These are phyloP conservation scores for Dimocarpus longan DNA, from an alignment of 345 rosid genomes.

Conservation along the genomic window DNA sequence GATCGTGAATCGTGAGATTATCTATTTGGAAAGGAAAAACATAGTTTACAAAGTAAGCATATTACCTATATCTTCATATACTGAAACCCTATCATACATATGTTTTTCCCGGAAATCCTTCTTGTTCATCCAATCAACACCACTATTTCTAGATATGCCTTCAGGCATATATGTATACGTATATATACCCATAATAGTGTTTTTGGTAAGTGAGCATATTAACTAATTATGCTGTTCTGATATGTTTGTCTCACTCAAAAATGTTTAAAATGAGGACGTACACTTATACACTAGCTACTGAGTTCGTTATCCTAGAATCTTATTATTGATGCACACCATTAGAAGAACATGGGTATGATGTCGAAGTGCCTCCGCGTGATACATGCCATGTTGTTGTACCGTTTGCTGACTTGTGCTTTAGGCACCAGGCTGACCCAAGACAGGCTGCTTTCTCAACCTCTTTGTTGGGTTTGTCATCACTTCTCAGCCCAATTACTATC, in stretches of 20 bases:
- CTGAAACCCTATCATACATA: too few relatives aligned
- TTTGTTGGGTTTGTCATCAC: background rate
- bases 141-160: too few relatives aligned
- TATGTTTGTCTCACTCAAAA: too few relatives aligned
- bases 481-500: background rate
- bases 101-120: too few relatives aligned
- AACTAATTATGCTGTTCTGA: too few relatives aligned
- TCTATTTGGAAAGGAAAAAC: too few relatives aligned
- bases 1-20: too few relatives aligned
- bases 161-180: too few relatives aligned
- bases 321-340: background rate
- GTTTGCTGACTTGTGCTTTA: background rate
- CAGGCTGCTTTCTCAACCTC: background rate
- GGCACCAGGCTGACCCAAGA: background rate
- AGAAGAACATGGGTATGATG: background rate
- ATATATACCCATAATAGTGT: too few relatives aligned
- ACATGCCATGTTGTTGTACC: slow-evolving; percentile 11
- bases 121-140: too few relatives aligned
- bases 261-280: background rate
- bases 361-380: background rate
- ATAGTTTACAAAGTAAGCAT: too few relatives aligned
- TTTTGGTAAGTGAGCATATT: too few relatives aligned
- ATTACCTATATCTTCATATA: background rate
- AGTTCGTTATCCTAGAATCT: background rate
- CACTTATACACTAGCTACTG: background rate